Evolutionary conservation across 805 yeast species (phyloP).

Genomic region (Starmera dryadoides): DNA sequence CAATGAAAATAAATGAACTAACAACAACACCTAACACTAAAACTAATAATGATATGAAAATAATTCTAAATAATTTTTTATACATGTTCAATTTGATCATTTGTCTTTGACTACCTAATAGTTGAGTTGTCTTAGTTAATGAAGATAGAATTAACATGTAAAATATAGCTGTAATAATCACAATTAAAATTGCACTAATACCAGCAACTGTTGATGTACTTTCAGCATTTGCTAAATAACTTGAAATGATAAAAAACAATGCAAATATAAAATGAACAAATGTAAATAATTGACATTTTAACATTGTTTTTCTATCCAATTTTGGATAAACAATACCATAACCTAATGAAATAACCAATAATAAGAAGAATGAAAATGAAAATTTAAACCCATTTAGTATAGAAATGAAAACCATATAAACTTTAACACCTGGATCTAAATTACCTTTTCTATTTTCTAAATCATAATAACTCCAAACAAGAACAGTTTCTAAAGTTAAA

Average conservation of each 20-base stretch:
- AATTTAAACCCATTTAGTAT: conserved; percentile 73
- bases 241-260: conserved; percentile 45
- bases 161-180: conserved; percentile 60
- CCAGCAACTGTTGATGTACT: conserved; percentile 44
- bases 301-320: conserved; percentile 68
- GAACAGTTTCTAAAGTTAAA: conserved; percentile 75
- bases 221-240: conserved; percentile 44
- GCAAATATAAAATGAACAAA: conserved; percentile 49
- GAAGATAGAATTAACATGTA: conserved; percentile 71
- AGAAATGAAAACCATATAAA: conserved; percentile 73
- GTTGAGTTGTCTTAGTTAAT: conserved; percentile 65
- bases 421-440: conserved; percentile 47
- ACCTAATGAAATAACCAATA: conserved; percentile 82
- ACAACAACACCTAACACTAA: conserved; percentile 65
- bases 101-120: conserved; percentile 80
- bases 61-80: conserved; percentile 65
- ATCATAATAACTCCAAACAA: conserved; percentile 90
- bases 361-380: conserved; percentile 81
- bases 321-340: conserved; percentile 92
- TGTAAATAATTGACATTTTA: conserved; percentile 56
- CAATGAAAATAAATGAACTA: conserved; percentile 62
- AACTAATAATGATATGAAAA: conserved; percentile 64
- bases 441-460: conserved; percentile 59
- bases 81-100: conserved; percentile 86
- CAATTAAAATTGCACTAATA: conserved; percentile 62